Evolutionary conservation across 2,329 filamentous ascomycete species (phyloP), one percentile per base, ranked within the genome.

Genomic region (Ceratocystis ficicola): DNA sequence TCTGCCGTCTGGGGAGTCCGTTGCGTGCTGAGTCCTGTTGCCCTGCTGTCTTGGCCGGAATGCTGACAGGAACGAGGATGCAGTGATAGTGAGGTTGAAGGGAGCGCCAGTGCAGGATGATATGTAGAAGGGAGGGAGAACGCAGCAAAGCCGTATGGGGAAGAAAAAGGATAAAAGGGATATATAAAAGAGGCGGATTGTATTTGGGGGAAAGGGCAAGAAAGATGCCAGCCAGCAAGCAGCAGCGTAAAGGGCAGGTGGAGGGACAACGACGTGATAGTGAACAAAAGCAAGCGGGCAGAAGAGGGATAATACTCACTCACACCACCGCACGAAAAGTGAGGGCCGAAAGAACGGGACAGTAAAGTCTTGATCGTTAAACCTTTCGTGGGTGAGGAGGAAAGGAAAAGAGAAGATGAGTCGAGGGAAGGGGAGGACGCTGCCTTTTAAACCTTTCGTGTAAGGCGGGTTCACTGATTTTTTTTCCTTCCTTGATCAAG

Each of bases 101-200:
- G 64, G 65, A 52, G 52, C 41, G 48, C 41, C 44, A 57, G 44
- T 50, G 59, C 63, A 48, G 60, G 50, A 50, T 63, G 64, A 36
- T 68, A 68, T 68, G 66, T 55, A 65, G 66, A 64, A 44, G 46
- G 48, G 36, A 52, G 44, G 25, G 22, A 50, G 17, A 55, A 63
- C 66, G 66, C 67, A 68, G 60, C 66, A 69, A 68, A 61, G 44
- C 63, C 67, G 74, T 72, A 73, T 74, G 74, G 73, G 70, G 76
- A 73, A 77, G 78, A 76, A 76, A 75, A 78, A 80, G 77, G 77
- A 77, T 44, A 73, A 76, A 75, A 78, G 77, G 78, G n/a, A n/a
- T n/a, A 77, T 62, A 62, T 62, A 64, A 44, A 57, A 44, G 44
- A 63, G 30, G 8, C 46, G 46, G 44, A 50, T 20, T 22, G 22